Evolutionary conservation across 306 rosid genomes (phyloP), one percentile per base, ranked within the genome.

Genomic region (Hippophae tibetana): DNA sequence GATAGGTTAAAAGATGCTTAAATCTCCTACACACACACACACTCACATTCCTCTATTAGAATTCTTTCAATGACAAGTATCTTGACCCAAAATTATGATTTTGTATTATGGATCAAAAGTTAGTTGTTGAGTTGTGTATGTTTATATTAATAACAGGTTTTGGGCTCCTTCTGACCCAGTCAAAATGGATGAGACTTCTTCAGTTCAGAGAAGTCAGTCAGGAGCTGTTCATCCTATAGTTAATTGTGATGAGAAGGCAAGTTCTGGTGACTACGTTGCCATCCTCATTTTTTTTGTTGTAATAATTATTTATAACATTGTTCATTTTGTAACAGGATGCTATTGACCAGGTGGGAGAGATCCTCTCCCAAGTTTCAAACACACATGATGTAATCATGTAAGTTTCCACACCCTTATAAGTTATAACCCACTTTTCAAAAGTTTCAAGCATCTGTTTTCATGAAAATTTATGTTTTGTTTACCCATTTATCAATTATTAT

Each of bases 301-400:
- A 61, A 56, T 11, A 5, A 25, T 44, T 58, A 10, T 27, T 41
- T 53, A 74, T 61, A 23, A 50, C 54, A 56, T 10, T 40, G 43
- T 71, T 62, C 1, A 11, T 63, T 48, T 54, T 58, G n/a, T 54
- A 47, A 42, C 80, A 81, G 86, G 80, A 74, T 52, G 67, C 50
- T 48, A 4, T 31, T 31, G 74, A 71, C 12, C 72, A 60, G 53
- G 65, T 27, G 3, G 86, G 76, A 23, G 79, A 81, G 71, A 77
- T 81, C 53, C 68, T 81, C 56, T 68, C 70, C 58, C 86, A 69
- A 66, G 81, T 81, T 62, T 81, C 86, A 6, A 76, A 71, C 54
- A 77, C 86, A 47, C 83, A 81, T 60, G 80, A 77, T 52, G 83
- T 74, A 58, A 77, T 81, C 57, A 71, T 72, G 86, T 81, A 62